phyloP scores from a whole-genome alignment of 805 yeast genomes.

The Hanseniaspora mollemarum region DNA sequence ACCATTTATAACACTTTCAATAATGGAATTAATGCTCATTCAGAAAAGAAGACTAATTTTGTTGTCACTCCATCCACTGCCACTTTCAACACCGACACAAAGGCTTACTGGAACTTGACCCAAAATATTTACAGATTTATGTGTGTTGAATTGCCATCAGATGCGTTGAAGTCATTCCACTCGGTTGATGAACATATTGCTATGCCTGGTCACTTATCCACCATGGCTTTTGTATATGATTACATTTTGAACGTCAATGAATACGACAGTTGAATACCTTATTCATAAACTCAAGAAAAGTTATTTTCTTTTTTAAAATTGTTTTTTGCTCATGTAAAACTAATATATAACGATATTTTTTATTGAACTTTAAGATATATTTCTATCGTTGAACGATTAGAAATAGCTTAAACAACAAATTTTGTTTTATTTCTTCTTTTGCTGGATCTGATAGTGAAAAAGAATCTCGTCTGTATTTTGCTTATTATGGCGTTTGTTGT shows the following conservation, averaged over 20 bases:
- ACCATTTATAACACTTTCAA: slow-evolving; percentile 45
- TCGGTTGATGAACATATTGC: slow-evolving; percentile 52
- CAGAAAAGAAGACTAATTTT: slow-evolving; percentile 22
- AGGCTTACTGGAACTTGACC: slow-evolving; percentile 46
- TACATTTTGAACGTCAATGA: slow-evolving; percentile 32
- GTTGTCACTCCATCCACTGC: slow-evolving; percentile 39
- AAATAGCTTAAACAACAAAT: too few relatives aligned
- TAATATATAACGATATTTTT: too few relatives aligned
- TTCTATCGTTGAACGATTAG: too few relatives aligned
- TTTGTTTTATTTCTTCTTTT: neutral
- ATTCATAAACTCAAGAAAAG: too few relatives aligned
- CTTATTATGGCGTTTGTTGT: neutral
- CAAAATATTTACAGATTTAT: slow-evolving; percentile 43
- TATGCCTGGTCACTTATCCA: slow-evolving; percentile 48
- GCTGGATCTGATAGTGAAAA: slow-evolving; percentile 12
- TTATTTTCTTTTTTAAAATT: too few relatives aligned
- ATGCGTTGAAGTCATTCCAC: slow-evolving; percentile 35
- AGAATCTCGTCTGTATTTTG: neutral
- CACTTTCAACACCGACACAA: slow-evolving; percentile 55
- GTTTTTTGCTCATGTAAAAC: too few relatives aligned
- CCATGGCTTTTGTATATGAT: slow-evolving; percentile 45
- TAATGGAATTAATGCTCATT: slow-evolving; percentile 33
- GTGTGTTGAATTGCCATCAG: slow-evolving; percentile 21
- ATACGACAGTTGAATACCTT: slow-evolving; percentile 17
- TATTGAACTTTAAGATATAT: too few relatives aligned